Base-by-base conservation (phyloP, 805 yeast species). In the Kazachstania taianensis region DNA sequence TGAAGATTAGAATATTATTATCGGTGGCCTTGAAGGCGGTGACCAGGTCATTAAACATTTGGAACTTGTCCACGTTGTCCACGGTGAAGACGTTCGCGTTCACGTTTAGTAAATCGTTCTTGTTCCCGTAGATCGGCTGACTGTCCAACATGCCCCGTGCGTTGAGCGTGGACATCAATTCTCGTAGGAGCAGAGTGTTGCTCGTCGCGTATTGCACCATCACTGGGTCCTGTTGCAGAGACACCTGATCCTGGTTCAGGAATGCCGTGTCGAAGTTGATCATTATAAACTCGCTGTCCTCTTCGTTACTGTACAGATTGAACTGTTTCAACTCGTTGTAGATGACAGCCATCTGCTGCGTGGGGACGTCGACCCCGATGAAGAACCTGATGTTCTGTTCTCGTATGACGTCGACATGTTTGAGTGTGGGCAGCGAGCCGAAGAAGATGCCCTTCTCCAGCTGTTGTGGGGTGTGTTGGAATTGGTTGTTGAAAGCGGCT, bases 381-480 rank as follows among this genome's bases (percentile, higher is more conserved):
- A 65, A 52, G 38, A 57, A 59, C 37, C 52, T 57, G 41, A 70
- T 63, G 41, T 66, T 65, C 37, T 65, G 53, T n/a, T 50, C 44
- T 14, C 40, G 36, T 7, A 71, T 43, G 35, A 66, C 63, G 7
- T 53, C 57, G 7, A 47, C 44, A 20, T 44, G 37, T 45, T 67
- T 55, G n/a, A 67, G 48, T 1, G 65, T 57, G 33, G 66, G 55
- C 37, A 67, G 42, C 2, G 75, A 72, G 2, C 77, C 75, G 20
- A 71, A 54, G 58, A 65, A 69, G 3, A 70, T 49, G 30, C 60
- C 53, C 14, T 60, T 59, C 7, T 63, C 50, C 13, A 71, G 39
- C 39, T 55, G 58, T 46, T 69, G 74, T 3, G 74, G 68, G 26
- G 52, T 40, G 16, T 36, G 20, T n/a, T n/a, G n/a, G n/a, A 32